Evolutionary conservation across 257 asterid species (phyloP).

Genomic region (Capsicum rhomboideum): DNA sequence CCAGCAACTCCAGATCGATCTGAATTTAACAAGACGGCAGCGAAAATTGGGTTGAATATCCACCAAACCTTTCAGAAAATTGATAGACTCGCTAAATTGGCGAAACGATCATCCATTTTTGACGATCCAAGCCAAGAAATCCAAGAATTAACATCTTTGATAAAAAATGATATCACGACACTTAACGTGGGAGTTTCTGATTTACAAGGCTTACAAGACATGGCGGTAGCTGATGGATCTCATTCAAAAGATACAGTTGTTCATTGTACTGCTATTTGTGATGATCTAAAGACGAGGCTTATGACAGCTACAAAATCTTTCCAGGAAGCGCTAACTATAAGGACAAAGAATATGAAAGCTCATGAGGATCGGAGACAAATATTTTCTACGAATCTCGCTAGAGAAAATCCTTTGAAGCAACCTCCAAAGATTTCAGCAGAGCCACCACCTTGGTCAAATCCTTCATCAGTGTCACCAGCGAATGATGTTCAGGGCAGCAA

Average conservation of each 20-base stretch:
- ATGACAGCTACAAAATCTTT: constrained; percentile 76
- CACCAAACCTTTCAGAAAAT: constrained; percentile 76
- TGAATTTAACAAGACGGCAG: constrained; percentile 66
- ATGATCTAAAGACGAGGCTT: constrained; percentile 69
- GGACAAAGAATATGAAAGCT: constrained; percentile 76
- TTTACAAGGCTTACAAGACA: constrained; percentile 52
- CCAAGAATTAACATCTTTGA: constrained; percentile 58
- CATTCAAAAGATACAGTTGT: constrained; percentile 67
- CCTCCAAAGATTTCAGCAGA: constrained; percentile 26
- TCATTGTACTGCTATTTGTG: constrained; percentile 74
- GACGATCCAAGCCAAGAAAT: constrained; percentile 85
- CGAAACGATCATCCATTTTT: constrained; percentile 69
- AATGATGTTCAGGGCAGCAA: constrained; percentile 38
- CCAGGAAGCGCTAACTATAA: constrained; percentile 65
- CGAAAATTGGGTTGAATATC: constrained; percentile 56
- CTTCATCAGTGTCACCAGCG: constrained; percentile 34
- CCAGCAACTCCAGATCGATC: constrained; percentile 46
- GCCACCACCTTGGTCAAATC: constrained; percentile 62
- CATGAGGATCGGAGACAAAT: constrained; percentile 70
- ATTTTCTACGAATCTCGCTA: constrained; percentile 64
- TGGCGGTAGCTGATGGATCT: constrained; percentile 47
- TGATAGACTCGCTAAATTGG: constrained; percentile 56
- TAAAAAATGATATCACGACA: constrained; percentile 63
- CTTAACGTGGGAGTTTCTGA: constrained; percentile 62
- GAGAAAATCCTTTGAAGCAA: constrained; percentile 62